Evolutionary conservation across 2,329 filamentous ascomycete species (phyloP), one percentile per base, ranked within the genome.

Genomic region (Paecilomyces sp.): DNA sequence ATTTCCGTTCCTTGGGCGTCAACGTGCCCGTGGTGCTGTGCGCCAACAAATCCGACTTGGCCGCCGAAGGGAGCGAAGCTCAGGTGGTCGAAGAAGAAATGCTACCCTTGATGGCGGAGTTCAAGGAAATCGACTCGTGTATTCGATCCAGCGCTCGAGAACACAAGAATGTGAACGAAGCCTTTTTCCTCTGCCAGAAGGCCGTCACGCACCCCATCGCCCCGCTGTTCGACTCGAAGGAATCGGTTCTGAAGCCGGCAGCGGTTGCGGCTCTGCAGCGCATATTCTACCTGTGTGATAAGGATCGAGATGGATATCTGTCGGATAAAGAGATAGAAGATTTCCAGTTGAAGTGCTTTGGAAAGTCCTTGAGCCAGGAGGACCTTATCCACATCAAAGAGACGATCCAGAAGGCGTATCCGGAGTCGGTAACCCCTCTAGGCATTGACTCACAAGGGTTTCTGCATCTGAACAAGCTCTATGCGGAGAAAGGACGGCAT

Each of bases 121-220:
- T 97, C 77, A 93, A 96, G 71, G 94, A 97, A 75, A 97, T 99
- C 64, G 94, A 99, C 73, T 96, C 92, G 0, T 99, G 94, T 76
- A 97, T 99, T 71, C 85, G 94, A 59, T 92, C 92, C 8, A 97
- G 92, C 75, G 92, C 93, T 22, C 86, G 91, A 67, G 91, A 96
- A 69, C 91, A 96, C 71, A 87, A 89, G 67, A 97, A 97, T 74
- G 90, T 97, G 72, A 96, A 96, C 73, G 92, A 93, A 74, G 91
- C 93, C 61, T 97, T 99, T 78, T 97, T 96, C 70, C 86, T 99
- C 13, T 99, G 94, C 74, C 94, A 99, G 75, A 97, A 97, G 72
- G 94, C 94, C 18, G 93, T 99, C 67, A 97, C 92, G 2, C 92
- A 97, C 74, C 94, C 94, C 0, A 96, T 99, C 65, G 93, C 94